Base-by-base conservation (phyloP, 1,139 yeast species). In the Protomyces pachydermus region DNA sequence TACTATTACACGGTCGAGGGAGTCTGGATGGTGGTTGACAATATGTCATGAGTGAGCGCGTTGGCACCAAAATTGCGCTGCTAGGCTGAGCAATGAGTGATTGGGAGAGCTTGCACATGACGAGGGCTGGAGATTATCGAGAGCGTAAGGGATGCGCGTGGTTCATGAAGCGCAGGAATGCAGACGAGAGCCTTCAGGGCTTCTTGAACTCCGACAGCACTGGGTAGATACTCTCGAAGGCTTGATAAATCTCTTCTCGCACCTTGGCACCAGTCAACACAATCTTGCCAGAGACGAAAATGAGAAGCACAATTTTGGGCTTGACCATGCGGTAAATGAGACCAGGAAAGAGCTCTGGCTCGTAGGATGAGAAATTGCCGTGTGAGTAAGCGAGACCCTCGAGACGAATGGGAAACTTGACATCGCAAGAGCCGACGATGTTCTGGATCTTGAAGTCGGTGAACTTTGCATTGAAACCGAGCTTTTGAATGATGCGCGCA, bases 211-310 rank as follows among this genome's bases (percentile, higher is more conserved):
- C 98, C 79, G 95, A 90, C 82, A 93, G 82, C 77, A 93, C 98
- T 61, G 98, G 98, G 77, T 93, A 93, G 67, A 93, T 93, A 69
- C 97, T 70, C 76, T 93, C 98, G 75, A 93, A 93, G 4, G 98
- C 98, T 70, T 91, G 96, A 76, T 93, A 93, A 70, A 93, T 93
- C 76, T 93, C 99, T 76, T 93, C 98, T 77, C 99, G 88, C 77
- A 93, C 98, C 76, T 93, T 93, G 38, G 99, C 99, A 80, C 99
- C 99, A 23, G 99, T 93, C 72, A 93, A 81, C 66, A 93, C 99
- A 78, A 93, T 93, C 77, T 95, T 93, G 54, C 99, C 99, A 45
- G 96, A 88, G 65, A 93, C 98, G 77, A 93, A 93, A 73, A 93
- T 91, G 78, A 93, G 82, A 74, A 93, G 79, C 67, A 93, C 99